Conservation (phyloP, 106 monocot genomes). For the Phalaenopsis aphrodite region DNA sequence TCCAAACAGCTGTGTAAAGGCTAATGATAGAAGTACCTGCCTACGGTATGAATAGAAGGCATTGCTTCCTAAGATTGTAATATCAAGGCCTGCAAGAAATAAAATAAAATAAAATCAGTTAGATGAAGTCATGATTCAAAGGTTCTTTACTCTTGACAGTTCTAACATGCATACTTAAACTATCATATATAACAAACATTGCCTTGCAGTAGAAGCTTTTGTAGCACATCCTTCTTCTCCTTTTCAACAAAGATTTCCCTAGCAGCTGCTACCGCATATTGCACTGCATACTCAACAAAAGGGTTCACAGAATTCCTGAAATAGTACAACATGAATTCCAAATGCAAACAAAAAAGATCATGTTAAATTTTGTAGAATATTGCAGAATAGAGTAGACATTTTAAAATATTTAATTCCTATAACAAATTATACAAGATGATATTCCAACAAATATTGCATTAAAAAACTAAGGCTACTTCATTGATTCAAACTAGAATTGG, state of each 20-base stretch:
- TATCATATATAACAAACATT: neutral
- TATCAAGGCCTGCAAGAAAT: constrained; percentile 66
- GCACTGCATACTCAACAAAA: constrained; percentile 93
- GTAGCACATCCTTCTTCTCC: constrained; percentile 39
- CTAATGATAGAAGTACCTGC: constrained; percentile 39
- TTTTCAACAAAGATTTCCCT: constrained; percentile 35
- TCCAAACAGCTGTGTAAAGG: neutral
- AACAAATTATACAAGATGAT: neutral
- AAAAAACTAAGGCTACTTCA: neutral
- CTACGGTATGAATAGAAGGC: constrained; percentile 93
- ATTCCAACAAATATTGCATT: neutral
- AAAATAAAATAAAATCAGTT: constrained; percentile 1
- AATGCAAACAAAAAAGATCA: neutral
- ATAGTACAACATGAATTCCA: constrained; percentile 11
- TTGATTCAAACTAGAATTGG: neutral
- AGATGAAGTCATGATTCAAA: neutral
- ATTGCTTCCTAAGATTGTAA: constrained; percentile 90
- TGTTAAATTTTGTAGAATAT: neutral
- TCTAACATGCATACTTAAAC: constrained; percentile 4
- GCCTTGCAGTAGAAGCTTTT: constrained; percentile 84
- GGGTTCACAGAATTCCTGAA: constrained; percentile 75
- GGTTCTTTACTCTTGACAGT: neutral
- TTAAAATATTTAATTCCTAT: neutral
- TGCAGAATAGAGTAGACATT: neutral
- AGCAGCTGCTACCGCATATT: constrained; percentile 74